Conservation (phyloP, 108 stramenopile genomes). For the Mediolabrus comicus region DNA sequence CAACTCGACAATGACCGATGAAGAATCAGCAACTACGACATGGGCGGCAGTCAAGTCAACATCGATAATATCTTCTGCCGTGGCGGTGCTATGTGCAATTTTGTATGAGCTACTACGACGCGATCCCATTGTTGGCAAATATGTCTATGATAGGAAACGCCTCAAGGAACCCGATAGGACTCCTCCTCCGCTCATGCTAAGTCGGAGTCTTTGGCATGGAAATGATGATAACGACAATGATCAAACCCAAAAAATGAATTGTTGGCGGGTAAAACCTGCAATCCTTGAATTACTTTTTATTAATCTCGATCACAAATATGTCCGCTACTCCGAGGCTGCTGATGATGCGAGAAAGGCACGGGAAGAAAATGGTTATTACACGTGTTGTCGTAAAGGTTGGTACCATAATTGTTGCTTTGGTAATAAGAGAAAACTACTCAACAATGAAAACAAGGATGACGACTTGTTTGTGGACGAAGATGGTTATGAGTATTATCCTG, state of each 20-base stretch:
- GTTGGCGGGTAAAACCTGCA: constrained; percentile 7
- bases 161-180: constrained; percentile 33
- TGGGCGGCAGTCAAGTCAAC: constrained; percentile 18
- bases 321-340: constrained; percentile 19
- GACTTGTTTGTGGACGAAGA: constrained; percentile 26
- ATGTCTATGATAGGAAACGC: constrained; percentile 45
- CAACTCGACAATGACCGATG: not conserved
- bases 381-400: constrained; percentile 19
- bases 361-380: constrained; percentile 1
- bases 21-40: not conserved
- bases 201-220: constrained; percentile 44
- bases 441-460: not conserved
- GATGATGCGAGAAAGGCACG: constrained; percentile 25
- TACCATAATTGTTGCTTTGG: constrained; percentile 27
- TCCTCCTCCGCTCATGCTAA: constrained; percentile 44
- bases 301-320: constrained; percentile 18
- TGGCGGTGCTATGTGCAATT: constrained; percentile 8
- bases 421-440: not conserved
- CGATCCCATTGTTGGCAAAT: constrained; percentile 40
- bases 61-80: constrained; percentile 1
- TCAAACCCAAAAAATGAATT: not conserved
- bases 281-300: constrained; percentile 23
- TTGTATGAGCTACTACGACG: constrained; percentile 27
- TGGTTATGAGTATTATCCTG: constrained; percentile 34
- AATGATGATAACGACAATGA: not conserved